These are phyloP conservation scores for Panicum virgatum DNA, from an alignment of 202 grass and related monocot genomes.

Conservation along the genomic window DNA sequence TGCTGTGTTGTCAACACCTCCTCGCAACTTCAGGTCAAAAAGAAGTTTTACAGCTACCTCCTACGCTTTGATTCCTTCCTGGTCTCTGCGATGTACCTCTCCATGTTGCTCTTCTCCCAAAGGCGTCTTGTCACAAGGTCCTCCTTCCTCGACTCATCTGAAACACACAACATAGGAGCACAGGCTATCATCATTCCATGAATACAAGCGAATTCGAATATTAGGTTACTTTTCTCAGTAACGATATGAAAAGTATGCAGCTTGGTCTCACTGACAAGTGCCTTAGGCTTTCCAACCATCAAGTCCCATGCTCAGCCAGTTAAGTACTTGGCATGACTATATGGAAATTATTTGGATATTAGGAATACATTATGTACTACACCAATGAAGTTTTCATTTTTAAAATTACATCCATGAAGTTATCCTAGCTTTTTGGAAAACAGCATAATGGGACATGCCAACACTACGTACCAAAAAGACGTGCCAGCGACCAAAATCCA, in stretches of 20 bases:
- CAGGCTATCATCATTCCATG: slow-evolving; percentile 1
- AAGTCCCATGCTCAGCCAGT: not conserved
- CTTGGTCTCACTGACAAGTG: not conserved
- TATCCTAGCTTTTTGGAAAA: slow-evolving; percentile 11
- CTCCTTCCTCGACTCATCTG: slow-evolving; percentile 71
- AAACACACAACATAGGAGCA: slow-evolving; percentile 18
- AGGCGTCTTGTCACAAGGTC: slow-evolving; percentile 71
- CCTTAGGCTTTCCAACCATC: not conserved
- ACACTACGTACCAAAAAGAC: not conserved
- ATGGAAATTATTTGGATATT: not conserved
- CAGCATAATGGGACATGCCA: not conserved
- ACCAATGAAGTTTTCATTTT: not conserved
- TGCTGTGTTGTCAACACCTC: slow-evolving; percentile 1
- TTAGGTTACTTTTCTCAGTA: not conserved
- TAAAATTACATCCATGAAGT: not conserved
- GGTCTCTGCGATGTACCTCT: slow-evolving; percentile 61
- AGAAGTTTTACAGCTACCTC: slow-evolving; percentile 45
- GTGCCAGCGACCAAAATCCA: not conserved
- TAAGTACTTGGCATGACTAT: not conserved
- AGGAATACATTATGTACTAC: not conserved
- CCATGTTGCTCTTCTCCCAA: slow-evolving; percentile 89
- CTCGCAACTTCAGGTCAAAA: not conserved
- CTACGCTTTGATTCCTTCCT: slow-evolving; percentile 85
- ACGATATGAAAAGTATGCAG: not conserved
- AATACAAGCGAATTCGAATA: slow-evolving; percentile 17